A percentile compares a stretch with the other conserved stretches of the same genome.
phyloP scores from a whole-genome alignment of 2,329 filamentous ascomycete species.

The Pseudocercospora cruenta region DNA sequence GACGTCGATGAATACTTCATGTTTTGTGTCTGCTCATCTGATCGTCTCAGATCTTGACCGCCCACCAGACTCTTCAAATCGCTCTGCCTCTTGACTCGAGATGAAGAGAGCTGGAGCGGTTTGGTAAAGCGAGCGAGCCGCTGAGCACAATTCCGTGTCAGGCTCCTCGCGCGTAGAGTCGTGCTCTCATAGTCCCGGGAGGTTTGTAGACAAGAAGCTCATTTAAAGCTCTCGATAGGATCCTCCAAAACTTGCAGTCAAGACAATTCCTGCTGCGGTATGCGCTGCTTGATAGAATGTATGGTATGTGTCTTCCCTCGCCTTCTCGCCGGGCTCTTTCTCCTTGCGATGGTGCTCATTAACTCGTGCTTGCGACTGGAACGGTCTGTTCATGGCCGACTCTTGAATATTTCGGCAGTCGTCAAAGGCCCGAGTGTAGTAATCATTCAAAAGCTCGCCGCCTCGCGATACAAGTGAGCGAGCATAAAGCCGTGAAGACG shows the following conservation, averaged over 20 bases:
- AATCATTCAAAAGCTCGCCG: background rate
- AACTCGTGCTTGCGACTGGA: background rate
- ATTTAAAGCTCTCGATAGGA: no score
- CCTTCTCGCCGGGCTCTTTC: background rate
- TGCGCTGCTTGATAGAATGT: background rate
- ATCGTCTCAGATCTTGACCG: background rate
- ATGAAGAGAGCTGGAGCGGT: no score
- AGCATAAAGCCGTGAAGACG: constrained; percentile 1
- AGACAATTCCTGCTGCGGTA: background rate
- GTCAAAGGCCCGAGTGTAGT: background rate
- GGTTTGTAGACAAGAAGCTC: no score
- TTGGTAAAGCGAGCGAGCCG: no score
- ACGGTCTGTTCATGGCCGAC: no score
- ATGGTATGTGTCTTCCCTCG: background rate
- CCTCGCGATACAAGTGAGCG: background rate
- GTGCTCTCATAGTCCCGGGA: no score
- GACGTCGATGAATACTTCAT: background rate
- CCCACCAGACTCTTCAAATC: background rate
- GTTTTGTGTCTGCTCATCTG: background rate
- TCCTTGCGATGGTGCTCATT: background rate
- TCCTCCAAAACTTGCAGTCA: background rate
- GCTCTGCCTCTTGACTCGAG: background rate
- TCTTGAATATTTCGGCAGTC: background rate
- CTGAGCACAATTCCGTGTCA: no score
- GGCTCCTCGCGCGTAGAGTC: no score